Base-by-base conservation (phyloP, 805 yeast genomes). In the Nadsonia fulvescens region DNA sequence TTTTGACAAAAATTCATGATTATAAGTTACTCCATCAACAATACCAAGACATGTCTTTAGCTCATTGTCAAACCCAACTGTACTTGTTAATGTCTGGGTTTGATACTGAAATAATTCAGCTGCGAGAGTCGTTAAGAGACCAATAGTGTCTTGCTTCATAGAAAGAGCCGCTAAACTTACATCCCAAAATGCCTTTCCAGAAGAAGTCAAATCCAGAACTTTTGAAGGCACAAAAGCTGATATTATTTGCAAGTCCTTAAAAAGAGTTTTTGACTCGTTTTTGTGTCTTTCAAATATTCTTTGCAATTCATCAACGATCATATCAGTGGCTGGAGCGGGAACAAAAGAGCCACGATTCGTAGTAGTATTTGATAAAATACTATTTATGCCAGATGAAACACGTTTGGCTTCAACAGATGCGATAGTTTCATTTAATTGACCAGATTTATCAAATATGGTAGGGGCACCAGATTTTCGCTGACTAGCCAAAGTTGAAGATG, bases 131-230 rank as follows among this genome's bases (percentile, higher is more conserved):
- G 32, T 39, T 9, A 41, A 24, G 13, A 36, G 12, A 7, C 31
- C 30, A 14, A 42, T 24, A 3, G 32, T 28, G 24, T 42, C 46
- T 18, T 39, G 42, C 30, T 42, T 42, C 27, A 40, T 22, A 5
- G 46, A 40, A 11, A 37, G 27, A 4, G 53, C 53, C 3, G 52
- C 53, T 18, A 45, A 39, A 17, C 44, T 38, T 10, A 49, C 52
- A 23, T 50, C 54, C 42, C 50, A 45, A 24, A 50, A 50, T n/a
- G 49, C 49, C 25, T 41, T 42, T 17, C 49, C 49, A 5, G 32
- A 32, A 22, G 40, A 46, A 3, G 42, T 40, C 30, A 38, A 15
- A 15, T 46, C 51, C 15, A 47, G 36, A 6, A 39, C 32, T 9
- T 28, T 28, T 2, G 46, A 34, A 4, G 49, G 46, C 3, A 46